Conservation (phyloP, 2,329 filamentous ascomycete genomes). For the Coniella vitis region DNA sequence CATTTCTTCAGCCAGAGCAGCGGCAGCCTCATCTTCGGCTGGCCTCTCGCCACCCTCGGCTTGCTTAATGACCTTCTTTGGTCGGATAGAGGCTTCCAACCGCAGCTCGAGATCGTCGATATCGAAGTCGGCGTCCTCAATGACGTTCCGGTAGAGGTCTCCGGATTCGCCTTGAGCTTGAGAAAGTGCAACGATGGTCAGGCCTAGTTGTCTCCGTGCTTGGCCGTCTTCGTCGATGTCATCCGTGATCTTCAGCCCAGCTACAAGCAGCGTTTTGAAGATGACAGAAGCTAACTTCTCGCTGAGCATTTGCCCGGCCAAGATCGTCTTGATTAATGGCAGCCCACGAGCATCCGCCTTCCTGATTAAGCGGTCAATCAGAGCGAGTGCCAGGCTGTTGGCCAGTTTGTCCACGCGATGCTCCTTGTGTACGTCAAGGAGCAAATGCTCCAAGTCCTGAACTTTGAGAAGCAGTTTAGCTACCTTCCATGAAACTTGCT, state of each 20-base stretch:
- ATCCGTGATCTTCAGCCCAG: constrained; percentile 51
- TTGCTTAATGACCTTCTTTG: constrained; percentile 32
- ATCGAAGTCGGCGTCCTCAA: constrained; percentile 62
- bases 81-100: constrained; percentile 62
- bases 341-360: constrained; percentile 52
- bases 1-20: constrained; percentile 24
- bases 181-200: constrained; percentile 59
- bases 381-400: constrained; percentile 62
- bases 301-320: constrained; percentile 53
- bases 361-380: constrained; percentile 55
- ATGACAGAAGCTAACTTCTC: constrained; percentile 58
- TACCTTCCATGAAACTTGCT: constrained; percentile 62
- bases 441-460: constrained; percentile 49
- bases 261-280: constrained; percentile 57
- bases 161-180: constrained; percentile 52
- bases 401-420: constrained; percentile 65
- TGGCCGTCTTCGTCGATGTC: constrained; percentile 46
- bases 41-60: constrained; percentile 40
- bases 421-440: constrained; percentile 56
- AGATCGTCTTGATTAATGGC: constrained; percentile 52
- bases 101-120: constrained; percentile 69
- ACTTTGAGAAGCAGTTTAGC: constrained; percentile 62
- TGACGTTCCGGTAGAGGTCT: constrained; percentile 57
- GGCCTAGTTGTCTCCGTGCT: constrained; percentile 57
- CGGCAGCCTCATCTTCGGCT: constrained; percentile 34